A percentile compares a stretch with the other conserved stretches of the same genome.
Evolutionary conservation across 2,329 filamentous ascomycete species (phyloP).

Genomic region (Ophiocordyceps camponoti-rufipedis): DNA sequence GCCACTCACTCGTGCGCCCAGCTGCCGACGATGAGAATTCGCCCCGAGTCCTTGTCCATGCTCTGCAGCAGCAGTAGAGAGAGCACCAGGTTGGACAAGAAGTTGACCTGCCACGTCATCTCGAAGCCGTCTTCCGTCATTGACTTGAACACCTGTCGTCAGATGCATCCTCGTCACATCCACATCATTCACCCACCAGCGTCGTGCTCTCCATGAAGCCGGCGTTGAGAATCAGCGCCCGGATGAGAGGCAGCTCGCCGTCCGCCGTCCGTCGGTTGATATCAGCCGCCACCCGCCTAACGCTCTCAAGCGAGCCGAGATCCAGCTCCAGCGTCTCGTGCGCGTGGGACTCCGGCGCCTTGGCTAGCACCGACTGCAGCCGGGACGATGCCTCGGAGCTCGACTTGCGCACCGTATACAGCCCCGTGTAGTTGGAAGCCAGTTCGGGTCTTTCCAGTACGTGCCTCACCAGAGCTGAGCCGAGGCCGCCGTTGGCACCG

Average conservation of each 20-base stretch:
- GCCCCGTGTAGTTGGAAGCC: slow-evolving; percentile 13
- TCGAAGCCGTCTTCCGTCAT: slow-evolving; percentile 14
- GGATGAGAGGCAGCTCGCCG: slow-evolving; percentile 18
- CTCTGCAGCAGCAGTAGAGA: slow-evolving; percentile 13
- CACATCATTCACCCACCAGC: slow-evolving; percentile 6
- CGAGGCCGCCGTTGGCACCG: slow-evolving; percentile 20
- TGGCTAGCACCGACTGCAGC: slow-evolving; percentile 9
- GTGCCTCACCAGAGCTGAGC: slow-evolving; percentile 13
- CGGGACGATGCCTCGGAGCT: slow-evolving; percentile 9
- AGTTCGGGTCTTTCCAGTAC: slow-evolving; percentile 12
- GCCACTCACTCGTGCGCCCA: slow-evolving; percentile 16
- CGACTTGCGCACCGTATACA: slow-evolving; percentile 17
- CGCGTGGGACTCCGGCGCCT: slow-evolving; percentile 7
- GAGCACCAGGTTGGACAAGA: slow-evolving; percentile 12
- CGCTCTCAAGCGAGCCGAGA: slow-evolving; percentile 10
- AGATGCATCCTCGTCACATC: not conserved
- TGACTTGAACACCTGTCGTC: slow-evolving; percentile 3
- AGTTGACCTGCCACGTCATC: slow-evolving; percentile 15
- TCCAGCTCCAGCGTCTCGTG: slow-evolving; percentile 16
- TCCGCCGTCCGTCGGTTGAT: slow-evolving; percentile 12
- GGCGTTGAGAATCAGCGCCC: slow-evolving; percentile 18
- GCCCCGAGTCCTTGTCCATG: slow-evolving; percentile 11
- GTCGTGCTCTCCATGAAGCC: slow-evolving; percentile 10
- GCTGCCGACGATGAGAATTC: slow-evolving; percentile 13
- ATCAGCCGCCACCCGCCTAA: slow-evolving; percentile 9